Evolutionary conservation across 2,329 filamentous ascomycete species (phyloP).

Genomic region (Microdochium trichocladiopsis): DNA sequence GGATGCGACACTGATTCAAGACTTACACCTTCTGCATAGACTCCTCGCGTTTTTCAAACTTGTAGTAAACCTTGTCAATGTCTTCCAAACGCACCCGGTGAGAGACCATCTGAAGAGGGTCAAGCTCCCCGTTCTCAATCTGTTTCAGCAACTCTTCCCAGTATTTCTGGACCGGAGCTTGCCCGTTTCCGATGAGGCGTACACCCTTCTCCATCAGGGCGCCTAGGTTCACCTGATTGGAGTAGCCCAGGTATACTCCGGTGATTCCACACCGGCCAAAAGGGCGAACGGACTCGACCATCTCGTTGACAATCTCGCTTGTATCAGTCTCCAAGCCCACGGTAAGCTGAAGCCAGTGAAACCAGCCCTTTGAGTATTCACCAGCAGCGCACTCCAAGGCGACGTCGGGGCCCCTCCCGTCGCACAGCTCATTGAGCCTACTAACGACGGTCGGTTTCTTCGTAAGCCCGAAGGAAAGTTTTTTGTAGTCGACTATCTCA

Average conservation of each 20-base stretch:
- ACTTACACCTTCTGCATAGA: slow-evolving; percentile 76
- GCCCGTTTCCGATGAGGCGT: slow-evolving; percentile 62
- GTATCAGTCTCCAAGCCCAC: slow-evolving; percentile 76
- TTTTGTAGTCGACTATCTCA: slow-evolving; percentile 62
- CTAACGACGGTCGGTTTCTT: slow-evolving; percentile 57
- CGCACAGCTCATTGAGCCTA: slow-evolving; percentile 66
- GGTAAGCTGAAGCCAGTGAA: slow-evolving; percentile 49
- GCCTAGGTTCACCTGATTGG: slow-evolving; percentile 78
- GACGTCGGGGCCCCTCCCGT: slow-evolving; percentile 62
- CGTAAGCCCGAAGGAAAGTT: slow-evolving; percentile 49
- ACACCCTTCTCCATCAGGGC: slow-evolving; percentile 80
- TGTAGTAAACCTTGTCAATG: slow-evolving; percentile 57
- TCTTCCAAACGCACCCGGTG: slow-evolving; percentile 73
- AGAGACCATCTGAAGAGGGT: slow-evolving; percentile 73
- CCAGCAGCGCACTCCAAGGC: slow-evolving; percentile 47
- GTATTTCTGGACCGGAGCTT: slow-evolving; percentile 73
- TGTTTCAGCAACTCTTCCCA: slow-evolving; percentile 68
- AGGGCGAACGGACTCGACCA: slow-evolving; percentile 66
- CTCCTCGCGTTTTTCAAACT: slow-evolving; percentile 56
- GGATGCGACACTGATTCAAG: no score
- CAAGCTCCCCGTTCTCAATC: slow-evolving; percentile 62
- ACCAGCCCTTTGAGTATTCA: slow-evolving; percentile 55
- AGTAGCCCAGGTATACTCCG: slow-evolving; percentile 56
- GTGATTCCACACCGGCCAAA: slow-evolving; percentile 72
- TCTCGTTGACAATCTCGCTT: slow-evolving; percentile 73